phyloP scores from a whole-genome alignment of 805 yeast species.

The Schwanniomyces polymorphus region DNA sequence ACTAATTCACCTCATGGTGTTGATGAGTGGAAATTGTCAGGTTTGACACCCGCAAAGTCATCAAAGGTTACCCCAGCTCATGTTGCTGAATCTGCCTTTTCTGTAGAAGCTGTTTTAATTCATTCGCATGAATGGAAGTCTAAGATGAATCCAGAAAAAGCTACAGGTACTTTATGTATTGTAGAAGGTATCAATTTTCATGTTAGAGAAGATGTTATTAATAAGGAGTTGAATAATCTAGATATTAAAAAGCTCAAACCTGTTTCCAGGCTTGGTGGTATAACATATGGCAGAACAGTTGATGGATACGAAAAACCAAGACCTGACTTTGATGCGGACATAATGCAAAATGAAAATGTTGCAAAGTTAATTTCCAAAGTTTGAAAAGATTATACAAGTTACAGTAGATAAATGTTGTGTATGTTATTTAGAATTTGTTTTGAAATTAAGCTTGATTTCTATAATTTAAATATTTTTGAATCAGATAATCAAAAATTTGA shows the following conservation, averaged over 20 bases:
- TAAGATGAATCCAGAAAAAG: constrained; percentile 28
- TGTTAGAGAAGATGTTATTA: constrained; percentile 53
- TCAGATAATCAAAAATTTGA: too few species aligned
- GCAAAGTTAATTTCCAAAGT: background rate
- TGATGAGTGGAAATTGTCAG: constrained; percentile 57
- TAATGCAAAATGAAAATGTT: background rate
- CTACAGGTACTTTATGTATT: constrained; percentile 40
- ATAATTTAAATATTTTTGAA: too few species aligned
- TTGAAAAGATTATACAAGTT: background rate
- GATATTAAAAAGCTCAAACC: constrained; percentile 53
- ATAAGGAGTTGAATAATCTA: constrained; percentile 35
- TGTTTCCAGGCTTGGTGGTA: constrained; percentile 51
- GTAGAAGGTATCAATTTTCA: constrained; percentile 62
- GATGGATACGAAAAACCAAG: constrained; percentile 48
- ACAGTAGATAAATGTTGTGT: background rate
- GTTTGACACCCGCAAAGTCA: constrained; percentile 49
- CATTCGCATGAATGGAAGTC: constrained; percentile 46
- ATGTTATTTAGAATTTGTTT: too few species aligned
- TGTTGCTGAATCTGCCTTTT: constrained; percentile 63
- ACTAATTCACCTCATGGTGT: constrained; percentile 48
- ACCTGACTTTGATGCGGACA: constrained; percentile 33
- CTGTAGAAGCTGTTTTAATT: constrained; percentile 54
- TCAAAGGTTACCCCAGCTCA: constrained; percentile 50
- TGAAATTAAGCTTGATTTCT: too few species aligned
- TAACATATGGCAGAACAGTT: constrained; percentile 43